Evolutionary conservation across 2,329 filamentous ascomycete species (phyloP), one percentile per base, ranked within the genome.

Genomic region (Neurospora crassa): DNA sequence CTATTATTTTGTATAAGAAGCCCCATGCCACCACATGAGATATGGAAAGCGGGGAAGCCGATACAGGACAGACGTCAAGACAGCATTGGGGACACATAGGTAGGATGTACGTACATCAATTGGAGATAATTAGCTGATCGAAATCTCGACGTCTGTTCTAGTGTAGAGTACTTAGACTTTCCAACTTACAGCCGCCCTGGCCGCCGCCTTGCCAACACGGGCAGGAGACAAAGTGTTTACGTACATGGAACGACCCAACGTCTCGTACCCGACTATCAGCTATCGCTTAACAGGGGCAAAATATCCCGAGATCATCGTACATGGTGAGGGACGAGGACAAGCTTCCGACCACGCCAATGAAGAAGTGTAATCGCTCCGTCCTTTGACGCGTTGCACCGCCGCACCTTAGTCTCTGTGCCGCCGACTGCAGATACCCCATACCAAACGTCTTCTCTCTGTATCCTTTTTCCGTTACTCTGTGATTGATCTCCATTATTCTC

Each of bases 1-100:
- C 71, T 76, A 76, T 76, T 76, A 74, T 72, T 72, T 71, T 69
- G 37, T 63, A 63, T 37, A 63, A 59, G 20, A 14, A 29, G 5
- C 5, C 47, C 20, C 47, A 59, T 59, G 47, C 47, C 47, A 59
- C 47, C 47, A 24, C 47, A 63, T 63, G 29, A 37, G 53, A 29
- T 7, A 18, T 18, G 53, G 4, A 20, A 37, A 63, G 53, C 29
- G 53, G 53, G 53, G 53, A 63, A 63, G 53, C 53, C 53, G 53
- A 63, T 63, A 63, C 34, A 37, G 53, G 47, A 29, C 47, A 59
- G 29, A 63, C 53, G 53, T 63, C 16, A 63, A 37, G 53, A 63
- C 29, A 63, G 16, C 24, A 63, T 37, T 34, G 53, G 53, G 29
- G 53, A 37, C 4, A 34, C 53, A 37, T 37, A 34, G 24, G 18